phyloP scores from a whole-genome alignment of 2,329 filamentous ascomycete species.

The Exophiala mesophila region DNA sequence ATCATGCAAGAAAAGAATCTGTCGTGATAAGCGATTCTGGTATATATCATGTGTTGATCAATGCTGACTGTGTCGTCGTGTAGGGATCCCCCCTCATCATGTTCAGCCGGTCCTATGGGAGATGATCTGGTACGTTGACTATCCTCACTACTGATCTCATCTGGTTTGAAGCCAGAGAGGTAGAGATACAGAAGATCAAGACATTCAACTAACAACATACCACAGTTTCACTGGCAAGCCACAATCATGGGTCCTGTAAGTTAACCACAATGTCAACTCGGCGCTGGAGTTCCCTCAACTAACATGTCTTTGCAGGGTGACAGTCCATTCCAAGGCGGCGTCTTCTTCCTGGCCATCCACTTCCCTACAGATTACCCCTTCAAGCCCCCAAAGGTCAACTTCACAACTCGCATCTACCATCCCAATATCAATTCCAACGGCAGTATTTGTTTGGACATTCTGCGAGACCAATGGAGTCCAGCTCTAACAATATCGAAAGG shows the following conservation, averaged over 20 bases:
- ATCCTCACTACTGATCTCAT: background rate
- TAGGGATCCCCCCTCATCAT: constrained; percentile 97
- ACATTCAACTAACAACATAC: constrained; percentile 32
- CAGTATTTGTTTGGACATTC: constrained; percentile 97
- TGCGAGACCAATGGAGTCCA: constrained; percentile 98
- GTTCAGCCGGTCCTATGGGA: constrained; percentile 93
- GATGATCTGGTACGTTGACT: constrained; percentile 81
- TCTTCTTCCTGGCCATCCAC: constrained; percentile 98
- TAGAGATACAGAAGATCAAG: constrained; percentile 8
- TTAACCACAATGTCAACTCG: constrained; percentile 29
- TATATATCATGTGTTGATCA: background rate
- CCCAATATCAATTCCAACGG: constrained; percentile 99
- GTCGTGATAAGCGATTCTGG: background rate
- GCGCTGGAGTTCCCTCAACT: background rate
- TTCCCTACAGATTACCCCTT: constrained; percentile 99
- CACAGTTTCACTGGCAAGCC: constrained; percentile 98
- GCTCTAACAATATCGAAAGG: constrained; percentile 98
- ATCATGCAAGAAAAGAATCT: background rate
- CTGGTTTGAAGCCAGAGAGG: constrained; percentile 1
- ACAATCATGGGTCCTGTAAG: constrained; percentile 99
- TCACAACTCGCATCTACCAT: constrained; percentile 99
- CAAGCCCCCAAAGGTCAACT: constrained; percentile 99
- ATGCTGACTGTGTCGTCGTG: constrained; percentile 24
- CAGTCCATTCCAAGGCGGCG: constrained; percentile 94
- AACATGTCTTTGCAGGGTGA: constrained; percentile 61